Base-by-base conservation (phyloP, 2,329 filamentous ascomycete genomes). In the Microdochium paspali region DNA sequence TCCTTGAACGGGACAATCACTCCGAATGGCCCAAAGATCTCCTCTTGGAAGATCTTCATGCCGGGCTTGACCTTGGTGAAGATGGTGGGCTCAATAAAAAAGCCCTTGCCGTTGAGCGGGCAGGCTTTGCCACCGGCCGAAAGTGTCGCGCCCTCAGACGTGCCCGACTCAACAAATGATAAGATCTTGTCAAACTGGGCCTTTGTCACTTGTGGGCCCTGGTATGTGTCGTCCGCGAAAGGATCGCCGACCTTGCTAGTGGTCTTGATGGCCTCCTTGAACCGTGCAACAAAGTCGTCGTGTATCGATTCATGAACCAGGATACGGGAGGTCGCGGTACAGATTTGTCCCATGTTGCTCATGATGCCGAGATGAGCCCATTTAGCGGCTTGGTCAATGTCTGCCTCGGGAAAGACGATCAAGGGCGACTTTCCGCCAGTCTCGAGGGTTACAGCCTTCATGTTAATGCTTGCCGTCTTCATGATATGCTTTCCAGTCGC, bases 191-290 rank as follows among this genome's bases (percentile, higher is more conserved):
- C 83, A 56, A 84, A 85, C 59, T 90, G 85, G 7, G 71, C 64
- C 60, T 83, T 83, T 4, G 82, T 84, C 43, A 88, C 78, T 58
- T 88, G 85, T 0, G 86, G 86, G 0, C 86, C 86, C 58, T 89
- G 85, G 68, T 83, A 85, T 1, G 84, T 87, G 31, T 70, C 71
- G 53, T 84, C 77, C 4, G 74, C 72, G 61, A 87, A 89, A 0
- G 84, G 85, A 57, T 88, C 79, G 47, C 85, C 86, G 12, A 88
- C 73, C 46, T 81, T 77, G 55, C 76, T 82, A 28, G 77, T 76
- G 20, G 71, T 67, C 51, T 74, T 71, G 47, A 85, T 69, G 49
- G 77, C 68, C 40, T 78, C 69, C 50, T 77, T 78, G 68, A 88
- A 87, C 5, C 66, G 64, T 20, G 71, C 64, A 44, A 88, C 63